Base-by-base conservation (phyloP, 495 filamentous ascomycete species). In the Bacidia rubella region DNA sequence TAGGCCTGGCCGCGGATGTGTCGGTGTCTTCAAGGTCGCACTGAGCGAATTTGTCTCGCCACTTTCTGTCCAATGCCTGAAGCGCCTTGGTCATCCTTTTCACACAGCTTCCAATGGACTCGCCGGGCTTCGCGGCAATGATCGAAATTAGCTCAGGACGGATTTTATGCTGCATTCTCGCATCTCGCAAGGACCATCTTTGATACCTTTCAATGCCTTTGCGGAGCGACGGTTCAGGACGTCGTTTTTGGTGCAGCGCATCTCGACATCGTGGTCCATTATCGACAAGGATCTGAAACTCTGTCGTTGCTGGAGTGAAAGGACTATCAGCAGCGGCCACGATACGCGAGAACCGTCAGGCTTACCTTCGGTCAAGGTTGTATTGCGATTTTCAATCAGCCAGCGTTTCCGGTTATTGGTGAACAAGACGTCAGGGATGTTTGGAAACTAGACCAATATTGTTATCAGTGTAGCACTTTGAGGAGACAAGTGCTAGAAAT, bases 351-450 rank as follows among this genome's bases (percentile, higher is more conserved):
- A 7, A 35, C 15, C 29, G 5, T 7, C 5, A 2, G 39, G 59
- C 59, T 62, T 62, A 68, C 67, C 68, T 24, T 69, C 61, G 42
- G 68, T 68, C 3, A 67, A 57, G 21, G 66, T 64, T 17, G 60
- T 57, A 19, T 61, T 62, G 0, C 63, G 51, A 2, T 68, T 55
- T 44, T 73, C 71, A 56, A 86, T 74, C 40, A 78, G 65, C 0
- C 70, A 65, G 15, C 65, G 59, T 7, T 65, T 59, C 0, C 63
- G 58, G 29, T 76, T 63, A 0, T 61, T 41, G 17, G 71, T 65
- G 61, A 86, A 86, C 1, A 86, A 59, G 10, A 65, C 63, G 3
- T 73, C 66, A 0, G 82, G 82, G 27, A 85, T 63, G 0, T 74
- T 82, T 0, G 59, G 57, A 57, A 83, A 86, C 29, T 35, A 35